Evolutionary conservation across 176 grass and related monocot species (phyloP).

Genomic region (Metroxylon sagu): DNA sequence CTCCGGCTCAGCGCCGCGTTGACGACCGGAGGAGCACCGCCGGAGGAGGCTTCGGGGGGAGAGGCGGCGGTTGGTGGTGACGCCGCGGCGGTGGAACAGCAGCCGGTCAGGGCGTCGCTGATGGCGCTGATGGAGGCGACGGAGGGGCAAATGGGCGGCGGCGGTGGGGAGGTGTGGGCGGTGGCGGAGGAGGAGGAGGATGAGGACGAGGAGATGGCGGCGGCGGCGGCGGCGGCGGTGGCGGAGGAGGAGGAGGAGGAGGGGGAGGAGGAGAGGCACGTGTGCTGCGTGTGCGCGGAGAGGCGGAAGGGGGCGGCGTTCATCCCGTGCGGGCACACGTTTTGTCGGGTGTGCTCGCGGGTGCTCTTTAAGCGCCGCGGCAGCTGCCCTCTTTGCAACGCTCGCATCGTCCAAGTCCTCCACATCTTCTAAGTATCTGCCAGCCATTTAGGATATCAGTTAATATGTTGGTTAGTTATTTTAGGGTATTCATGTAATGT

Average conservation of each 20-base stretch:
- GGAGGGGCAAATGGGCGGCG: neutral
- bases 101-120: neutral
- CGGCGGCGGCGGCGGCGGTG: no score
- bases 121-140: neutral
- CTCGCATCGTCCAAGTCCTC: neutral
- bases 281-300: conserved; percentile 13
- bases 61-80: no score
- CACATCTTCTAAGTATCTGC: neutral
- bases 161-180: neutral
- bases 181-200: neutral
- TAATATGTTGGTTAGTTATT: no score
- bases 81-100: neutral
- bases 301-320: conserved; percentile 16
- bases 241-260: neutral
- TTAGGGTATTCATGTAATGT: no score
- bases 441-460: no score
- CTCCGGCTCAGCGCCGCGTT: conserved; percentile 36
- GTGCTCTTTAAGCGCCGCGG: neutral
- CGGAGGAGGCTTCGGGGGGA: no score
- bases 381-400: conserved; percentile 10
- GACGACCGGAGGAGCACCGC: no score
- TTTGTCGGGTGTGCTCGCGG: conserved; percentile 8
- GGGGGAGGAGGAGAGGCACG: neutral
- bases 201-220: neutral
- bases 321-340: conserved; percentile 15